phyloP scores from a whole-genome alignment of 345 rosid species.

The Rhizophora apiculata region DNA sequence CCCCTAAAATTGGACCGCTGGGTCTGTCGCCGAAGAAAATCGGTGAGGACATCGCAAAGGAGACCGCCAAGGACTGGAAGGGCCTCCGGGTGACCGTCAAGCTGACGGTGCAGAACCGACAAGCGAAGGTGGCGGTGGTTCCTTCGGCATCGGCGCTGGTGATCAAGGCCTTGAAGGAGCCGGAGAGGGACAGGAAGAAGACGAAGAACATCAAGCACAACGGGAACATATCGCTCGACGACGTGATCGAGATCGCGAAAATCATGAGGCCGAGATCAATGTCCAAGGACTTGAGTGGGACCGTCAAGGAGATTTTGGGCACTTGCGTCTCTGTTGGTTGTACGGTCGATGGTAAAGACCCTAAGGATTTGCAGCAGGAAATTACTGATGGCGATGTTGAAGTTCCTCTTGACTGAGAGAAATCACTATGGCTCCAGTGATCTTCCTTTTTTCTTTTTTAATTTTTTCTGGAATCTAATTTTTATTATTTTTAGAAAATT shows the following conservation, averaged over 20 bases:
- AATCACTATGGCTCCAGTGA: no score
- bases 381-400: conserved; percentile 6
- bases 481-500: background rate
- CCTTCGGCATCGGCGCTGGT: background rate
- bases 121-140: background rate
- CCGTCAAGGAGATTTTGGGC: conserved; percentile 40
- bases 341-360: conserved; percentile 13
- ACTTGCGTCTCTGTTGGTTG: conserved; percentile 41
- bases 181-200: conserved; percentile 15
- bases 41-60: conserved; percentile 1
- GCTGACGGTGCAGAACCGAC: conserved; percentile 11
- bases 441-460: no score
- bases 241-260: background rate
- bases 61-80: conserved; percentile 13
- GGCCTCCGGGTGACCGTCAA: conserved; percentile 7
- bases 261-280: conserved; percentile 10
- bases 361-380: conserved; percentile 6
- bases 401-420: background rate
- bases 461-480: background rate
- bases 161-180: background rate
- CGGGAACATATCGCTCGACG: background rate
- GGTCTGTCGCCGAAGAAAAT: conserved; percentile 1
- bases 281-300: conserved; percentile 38
- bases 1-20: background rate
- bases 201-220: conserved; percentile 12